Evolutionary conservation across 225 moss, liverwort and hornwort genomes (phyloP).

Genomic region (Neckera pumila): DNA sequence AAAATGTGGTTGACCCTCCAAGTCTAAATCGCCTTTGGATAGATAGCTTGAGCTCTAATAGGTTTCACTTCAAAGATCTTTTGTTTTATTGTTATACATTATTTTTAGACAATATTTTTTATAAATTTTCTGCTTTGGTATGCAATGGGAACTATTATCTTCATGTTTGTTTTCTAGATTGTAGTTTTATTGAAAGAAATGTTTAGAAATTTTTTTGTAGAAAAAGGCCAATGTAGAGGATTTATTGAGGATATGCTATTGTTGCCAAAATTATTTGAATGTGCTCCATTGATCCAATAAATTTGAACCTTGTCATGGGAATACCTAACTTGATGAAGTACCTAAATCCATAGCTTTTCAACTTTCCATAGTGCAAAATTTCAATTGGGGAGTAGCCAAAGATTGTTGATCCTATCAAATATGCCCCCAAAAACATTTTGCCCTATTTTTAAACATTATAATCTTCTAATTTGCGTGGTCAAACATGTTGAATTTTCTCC

Average conservation of each 20-base stretch:
- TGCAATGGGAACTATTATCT: neutral
- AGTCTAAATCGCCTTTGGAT: neutral
- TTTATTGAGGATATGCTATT: neutral
- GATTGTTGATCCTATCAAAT: accelerated
- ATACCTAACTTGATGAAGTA: neutral
- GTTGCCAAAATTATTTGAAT: neutral
- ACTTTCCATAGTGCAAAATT: neutral
- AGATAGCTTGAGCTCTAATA: neutral
- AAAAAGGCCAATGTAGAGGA: accelerated
- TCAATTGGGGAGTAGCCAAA: neutral
- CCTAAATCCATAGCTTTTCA: neutral
- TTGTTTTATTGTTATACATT: neutral
- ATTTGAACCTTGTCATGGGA: accelerated
- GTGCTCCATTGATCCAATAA: neutral
- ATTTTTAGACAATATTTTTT: too few species aligned
- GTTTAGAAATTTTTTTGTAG: neutral
- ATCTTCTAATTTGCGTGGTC: accelerated
- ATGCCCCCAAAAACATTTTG: accelerated
- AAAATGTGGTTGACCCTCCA: too few species aligned
- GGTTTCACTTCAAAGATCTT: neutral
- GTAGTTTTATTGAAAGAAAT: neutral
- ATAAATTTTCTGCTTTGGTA: neutral
- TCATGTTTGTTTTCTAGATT: accelerated
- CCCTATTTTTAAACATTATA: neutral
- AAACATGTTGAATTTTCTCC: neutral